A percentile compares a stretch with the other conserved stretches of the same genome.
Evolutionary conservation across 2,329 filamentous ascomycete species (phyloP).

Genomic region (Aspergillus neoniger): DNA sequence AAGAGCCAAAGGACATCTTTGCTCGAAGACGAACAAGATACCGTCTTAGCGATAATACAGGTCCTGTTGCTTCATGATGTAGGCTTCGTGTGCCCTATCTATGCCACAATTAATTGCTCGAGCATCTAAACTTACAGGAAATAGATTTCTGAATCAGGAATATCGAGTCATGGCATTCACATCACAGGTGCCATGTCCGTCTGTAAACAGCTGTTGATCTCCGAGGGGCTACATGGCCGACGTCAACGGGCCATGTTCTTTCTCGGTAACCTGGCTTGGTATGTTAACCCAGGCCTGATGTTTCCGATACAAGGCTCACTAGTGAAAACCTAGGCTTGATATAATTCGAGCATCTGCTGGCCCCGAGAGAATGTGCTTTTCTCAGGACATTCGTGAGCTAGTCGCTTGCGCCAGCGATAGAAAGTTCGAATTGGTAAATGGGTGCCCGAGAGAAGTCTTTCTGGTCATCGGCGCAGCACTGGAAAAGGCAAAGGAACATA

Average conservation of each 20-base stretch:
- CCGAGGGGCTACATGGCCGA: conserved; percentile 24
- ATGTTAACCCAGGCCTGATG: not conserved
- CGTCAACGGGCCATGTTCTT: conserved; percentile 33
- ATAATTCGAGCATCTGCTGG: conserved; percentile 33
- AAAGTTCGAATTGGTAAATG: conserved; percentile 34
- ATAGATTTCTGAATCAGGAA: conserved; percentile 35
- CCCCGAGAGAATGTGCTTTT: conserved; percentile 31
- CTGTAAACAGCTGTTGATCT: conserved; percentile 29
- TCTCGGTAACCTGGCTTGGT: conserved; percentile 34
- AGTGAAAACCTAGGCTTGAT: conserved; percentile 27
- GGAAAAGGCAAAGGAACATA: conserved; percentile 31
- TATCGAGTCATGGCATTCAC: conserved; percentile 35
- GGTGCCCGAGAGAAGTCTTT: conserved; percentile 33
- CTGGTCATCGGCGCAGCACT: conserved; percentile 30
- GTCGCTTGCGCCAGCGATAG: conserved; percentile 27
- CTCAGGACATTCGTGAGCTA: conserved; percentile 29
- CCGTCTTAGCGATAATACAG: conserved; percentile 33
- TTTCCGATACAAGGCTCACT: not conserved
- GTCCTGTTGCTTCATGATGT: conserved; percentile 36
- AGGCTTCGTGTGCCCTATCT: conserved; percentile 7
- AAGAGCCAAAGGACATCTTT: conserved; percentile 28
- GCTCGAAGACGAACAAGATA: conserved; percentile 30
- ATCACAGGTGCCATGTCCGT: conserved; percentile 38
- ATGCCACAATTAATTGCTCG: too few relatives aligned
- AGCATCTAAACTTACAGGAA: not conserved